These are phyloP conservation scores for Tuber umbilicatum DNA, from an alignment of 495 filamentous ascomycete species.

Conservation along the genomic window DNA sequence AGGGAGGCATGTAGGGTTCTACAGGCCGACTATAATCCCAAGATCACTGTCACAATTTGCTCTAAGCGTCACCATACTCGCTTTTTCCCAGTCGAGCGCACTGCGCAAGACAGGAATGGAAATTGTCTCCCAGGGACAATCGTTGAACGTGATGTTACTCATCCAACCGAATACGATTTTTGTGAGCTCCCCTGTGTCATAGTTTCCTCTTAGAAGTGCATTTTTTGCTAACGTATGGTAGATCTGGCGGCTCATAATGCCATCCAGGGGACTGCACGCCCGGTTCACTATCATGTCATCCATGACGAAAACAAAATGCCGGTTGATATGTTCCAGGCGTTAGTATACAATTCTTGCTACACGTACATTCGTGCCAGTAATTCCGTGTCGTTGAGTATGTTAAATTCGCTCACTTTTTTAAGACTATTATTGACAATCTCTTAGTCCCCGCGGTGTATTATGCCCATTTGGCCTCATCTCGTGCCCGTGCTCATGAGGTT, in stretches of 20 bases:
- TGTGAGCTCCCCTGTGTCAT: conserved; percentile 47
- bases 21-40: conserved; percentile 44
- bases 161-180: conserved; percentile 84
- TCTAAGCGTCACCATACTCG: conserved; percentile 92
- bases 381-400: conserved; percentile 73
- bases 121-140: conserved; percentile 79
- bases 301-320: conserved; percentile 64
- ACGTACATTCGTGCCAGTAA: conserved; percentile 88
- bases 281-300: conserved; percentile 77
- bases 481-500: conserved; percentile 66
- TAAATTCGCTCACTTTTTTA: neutral
- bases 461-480: conserved; percentile 76
- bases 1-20: conserved; percentile 50
- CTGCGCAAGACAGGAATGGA: conserved; percentile 57
- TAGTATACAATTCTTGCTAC: conserved; percentile 89
- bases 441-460: conserved; percentile 85
- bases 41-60: conserved; percentile 75
- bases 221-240: conserved; percentile 23
- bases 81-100: conserved; percentile 65
- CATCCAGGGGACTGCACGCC: conserved; percentile 70
- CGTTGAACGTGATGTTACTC: conserved; percentile 79
- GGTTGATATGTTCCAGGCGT: conserved; percentile 63
- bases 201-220: neutral
- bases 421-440: conserved; percentile 32
- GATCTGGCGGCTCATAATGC: conserved; percentile 62